Base-by-base conservation (phyloP, 352 stramenopile species). In the Peronospora belbahrii region DNA sequence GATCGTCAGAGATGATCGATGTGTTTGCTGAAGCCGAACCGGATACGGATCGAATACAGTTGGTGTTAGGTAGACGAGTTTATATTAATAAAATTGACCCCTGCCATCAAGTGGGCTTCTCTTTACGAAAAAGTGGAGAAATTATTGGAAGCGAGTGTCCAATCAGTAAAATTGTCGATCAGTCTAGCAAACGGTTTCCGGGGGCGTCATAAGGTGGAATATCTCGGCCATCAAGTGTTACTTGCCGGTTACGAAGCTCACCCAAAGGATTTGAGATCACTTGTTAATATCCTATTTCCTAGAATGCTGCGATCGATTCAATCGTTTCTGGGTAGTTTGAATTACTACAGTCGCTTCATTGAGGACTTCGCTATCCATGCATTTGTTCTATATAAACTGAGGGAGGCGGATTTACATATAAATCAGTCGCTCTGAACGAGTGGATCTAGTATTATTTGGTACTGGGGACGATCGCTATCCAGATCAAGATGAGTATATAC, bases 161-260 rank as follows among this genome's bases (percentile, higher is more conserved):
- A n/a, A n/a, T n/a, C n/a, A n/a, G n/a, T n/a, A n/a, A 37, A 36
- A 14, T 38, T 46, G 6, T 37, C 27, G 25, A 46, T 46, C 24
- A 36, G 25, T 28, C 15, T 28, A 2, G 24, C 2, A 0, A 46
- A 46, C 3, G 27, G 2, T 11, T 36, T 37, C 8, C 37, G 25
- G 40, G 25, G 24, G 10, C 11, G n/a, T 4, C 25, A 8, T 3
- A 20, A 28, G 8, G 20, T 14, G 9, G 25, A 18, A 2, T 38
- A 38, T 6, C 18, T 38, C 1, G 32, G 32, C 3, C 3, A 23
- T 38, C 6, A 38, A 4, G 40, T 38, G 1, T 46, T 15, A 8
- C 4, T 19, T 10, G 15, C 23, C 0, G 40, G 25, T 1, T 19
- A 37, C 24, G 40, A 46, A 28, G 25, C 40, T 25, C 9, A 28